Conservation (phyloP, 2,329 filamentous ascomycete genomes). For the Triangularia verruculosa region DNA sequence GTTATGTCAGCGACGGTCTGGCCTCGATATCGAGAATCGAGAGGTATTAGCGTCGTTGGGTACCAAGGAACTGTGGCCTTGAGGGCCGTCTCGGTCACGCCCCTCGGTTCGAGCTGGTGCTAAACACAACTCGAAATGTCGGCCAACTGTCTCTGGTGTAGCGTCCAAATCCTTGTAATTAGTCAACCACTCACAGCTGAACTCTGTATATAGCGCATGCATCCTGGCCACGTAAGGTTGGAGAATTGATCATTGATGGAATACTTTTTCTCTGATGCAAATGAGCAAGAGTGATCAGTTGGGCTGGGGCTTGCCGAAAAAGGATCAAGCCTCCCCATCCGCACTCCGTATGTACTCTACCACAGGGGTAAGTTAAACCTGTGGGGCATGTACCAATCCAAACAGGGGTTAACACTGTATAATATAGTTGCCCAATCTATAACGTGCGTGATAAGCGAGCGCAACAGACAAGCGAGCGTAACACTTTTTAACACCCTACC, state of each 20-base stretch:
- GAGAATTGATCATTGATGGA: neutral
- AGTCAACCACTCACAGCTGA: neutral
- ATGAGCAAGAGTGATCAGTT: neutral
- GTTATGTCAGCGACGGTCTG: constrained; percentile 30
- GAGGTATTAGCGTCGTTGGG: constrained; percentile 25
- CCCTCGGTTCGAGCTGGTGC: constrained; percentile 14
- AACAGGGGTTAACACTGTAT: neutral
- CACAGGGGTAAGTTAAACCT: neutral
- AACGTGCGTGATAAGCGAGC: too few species aligned
- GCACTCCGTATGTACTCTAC: neutral
- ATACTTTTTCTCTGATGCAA: neutral
- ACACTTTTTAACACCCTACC: too few species aligned
- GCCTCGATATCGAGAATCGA: constrained; percentile 30
- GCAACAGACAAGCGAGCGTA: too few species aligned
- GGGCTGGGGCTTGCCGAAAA: neutral
- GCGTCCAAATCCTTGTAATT: neutral
- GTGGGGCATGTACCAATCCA: neutral
- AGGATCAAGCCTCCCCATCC: too few species aligned
- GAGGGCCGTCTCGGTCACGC: neutral
- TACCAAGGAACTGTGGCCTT: neutral
- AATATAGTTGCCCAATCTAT: too few species aligned
- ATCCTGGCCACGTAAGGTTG: neutral
- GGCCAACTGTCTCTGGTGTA: neutral
- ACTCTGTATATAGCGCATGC: neutral
- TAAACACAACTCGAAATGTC: neutral